Percentiles rank a stretch among this genome's conserved stretches.
Evolutionary conservation across 768 basidiomycete species (phyloP).

Genomic region (Scleroderma citrinum): DNA sequence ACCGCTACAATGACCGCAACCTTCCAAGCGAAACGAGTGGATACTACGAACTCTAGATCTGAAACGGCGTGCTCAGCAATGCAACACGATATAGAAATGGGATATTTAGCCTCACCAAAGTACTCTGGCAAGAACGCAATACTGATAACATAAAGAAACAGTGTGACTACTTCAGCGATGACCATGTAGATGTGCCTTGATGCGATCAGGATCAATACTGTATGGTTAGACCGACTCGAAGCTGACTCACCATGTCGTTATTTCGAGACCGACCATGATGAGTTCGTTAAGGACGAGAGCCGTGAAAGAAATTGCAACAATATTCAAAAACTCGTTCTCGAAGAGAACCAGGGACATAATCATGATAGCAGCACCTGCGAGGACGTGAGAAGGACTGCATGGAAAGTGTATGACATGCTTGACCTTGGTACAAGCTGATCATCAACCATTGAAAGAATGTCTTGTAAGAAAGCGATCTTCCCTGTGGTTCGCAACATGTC

Average conservation of each 20-base stretch:
- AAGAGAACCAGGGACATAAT: conserved; percentile 94
- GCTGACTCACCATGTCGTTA: conserved; percentile 80
- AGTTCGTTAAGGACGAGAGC: conserved; percentile 94
- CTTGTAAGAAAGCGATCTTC: conserved; percentile 91
- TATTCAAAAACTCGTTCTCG: conserved; percentile 96
- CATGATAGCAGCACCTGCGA: conserved; percentile 94
- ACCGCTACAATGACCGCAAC: conserved; percentile 92
- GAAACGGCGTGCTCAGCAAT: conserved; percentile 6
- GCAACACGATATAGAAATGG: background rate
- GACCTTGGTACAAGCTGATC: conserved; percentile 97
- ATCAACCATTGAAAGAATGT: conserved; percentile 98
- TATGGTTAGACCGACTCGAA: background rate
- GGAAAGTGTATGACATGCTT: conserved; percentile 4
- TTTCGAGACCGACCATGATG: conserved; percentile 97
- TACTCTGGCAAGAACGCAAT: conserved; percentile 95
- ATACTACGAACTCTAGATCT: conserved; percentile 93
- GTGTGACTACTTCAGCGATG: conserved; percentile 82
- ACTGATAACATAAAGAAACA: conserved; percentile 82
- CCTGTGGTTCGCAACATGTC: conserved; percentile 43
- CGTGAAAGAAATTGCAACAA: conserved; percentile 97
- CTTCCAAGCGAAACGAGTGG: conserved; percentile 87
- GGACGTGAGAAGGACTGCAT: background rate
- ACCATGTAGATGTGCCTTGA: conserved; percentile 93
- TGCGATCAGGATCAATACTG: background rate
- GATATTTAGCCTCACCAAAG: conserved; percentile 65